phyloP scores from a whole-genome alignment of 345 rosid genomes.

The Melastoma malabathricum region DNA sequence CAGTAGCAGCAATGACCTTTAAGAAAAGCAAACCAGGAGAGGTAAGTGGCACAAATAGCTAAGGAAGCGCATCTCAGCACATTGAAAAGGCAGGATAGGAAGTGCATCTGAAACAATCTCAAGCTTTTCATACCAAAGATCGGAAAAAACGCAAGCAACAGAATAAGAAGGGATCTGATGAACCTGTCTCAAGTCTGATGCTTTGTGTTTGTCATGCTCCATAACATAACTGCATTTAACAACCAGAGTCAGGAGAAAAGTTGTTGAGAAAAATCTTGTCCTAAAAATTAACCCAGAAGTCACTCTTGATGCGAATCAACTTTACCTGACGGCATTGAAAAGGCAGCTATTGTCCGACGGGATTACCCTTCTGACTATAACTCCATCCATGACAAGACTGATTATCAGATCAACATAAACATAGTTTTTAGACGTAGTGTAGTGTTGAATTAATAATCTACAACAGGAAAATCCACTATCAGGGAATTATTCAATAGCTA shows the following conservation, averaged over 20 bases:
- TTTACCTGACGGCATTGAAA: constrained; percentile 85
- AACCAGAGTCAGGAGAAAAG: constrained; percentile 3
- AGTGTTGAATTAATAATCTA: too few species aligned
- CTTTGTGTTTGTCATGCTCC: constrained; percentile 66
- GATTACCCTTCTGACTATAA: constrained; percentile 68
- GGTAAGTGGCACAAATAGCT: constrained; percentile 1
- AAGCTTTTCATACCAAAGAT: background rate
- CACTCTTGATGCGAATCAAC: background rate
- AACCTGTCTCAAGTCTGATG: constrained; percentile 40
- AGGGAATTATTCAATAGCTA: too few species aligned
- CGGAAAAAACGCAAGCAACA: background rate
- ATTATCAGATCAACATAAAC: too few species aligned
- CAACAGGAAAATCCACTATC: too few species aligned
- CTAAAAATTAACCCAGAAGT: background rate
- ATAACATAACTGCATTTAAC: constrained; percentile 49
- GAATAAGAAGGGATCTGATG: background rate
- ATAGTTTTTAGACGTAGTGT: too few species aligned
- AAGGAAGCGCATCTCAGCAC: background rate
- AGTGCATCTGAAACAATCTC: too few species aligned
- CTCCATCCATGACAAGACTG: constrained; percentile 43
- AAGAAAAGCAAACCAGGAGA: background rate
- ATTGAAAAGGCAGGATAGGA: too few species aligned
- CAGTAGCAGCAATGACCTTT: constrained; percentile 87
- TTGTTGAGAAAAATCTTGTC: background rate
- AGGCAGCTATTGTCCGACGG: constrained; percentile 97